Evolutionary conservation across 2,329 filamentous ascomycete species (phyloP), one percentile per base, ranked within the genome.

Genomic region (Incumbomyces lentus): DNA sequence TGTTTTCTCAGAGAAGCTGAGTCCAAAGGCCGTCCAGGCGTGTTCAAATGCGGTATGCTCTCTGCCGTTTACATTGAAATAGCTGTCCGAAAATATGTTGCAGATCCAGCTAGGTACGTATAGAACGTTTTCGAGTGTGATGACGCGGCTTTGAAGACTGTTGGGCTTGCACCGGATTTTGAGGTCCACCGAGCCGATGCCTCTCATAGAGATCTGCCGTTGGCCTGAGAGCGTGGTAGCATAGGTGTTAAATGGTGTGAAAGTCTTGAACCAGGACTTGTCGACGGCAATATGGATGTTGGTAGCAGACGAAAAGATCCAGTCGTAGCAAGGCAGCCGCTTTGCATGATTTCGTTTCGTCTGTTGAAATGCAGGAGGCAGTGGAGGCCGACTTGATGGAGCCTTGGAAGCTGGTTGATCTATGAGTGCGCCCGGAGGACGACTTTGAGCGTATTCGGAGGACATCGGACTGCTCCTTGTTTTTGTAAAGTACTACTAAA

Each of bases 271-370:
- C 8, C 52, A 48, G 32, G 56, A 53, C 31, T 52, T 52, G 44
- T 64, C 60, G 44, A 61, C 56, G 29, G 62, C 62, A 44, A 64
- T 58, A 49, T 64, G 61, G 40, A 54, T 52, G 49, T 62, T 62
- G 16, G 54, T 55, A 18, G 52, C 52, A 18, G 49, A 54, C 3
- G 54, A 55, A 38, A 58, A 55, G 35, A 59, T 58, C 56, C 55
- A 59, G 32, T 59, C 56, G 40, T 54, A 51, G 38, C 55, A 59
- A 30, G 46, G 51, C 2, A 36, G 14, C 16, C 22, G 34, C n/a
- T 30, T 26, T 13, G 6, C 17, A 6, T 32, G 11, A n/a, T 4
- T 5, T 16, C 10, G 30, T 16, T 44, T 44, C 17, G 30, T 32
- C 18, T 19, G 16, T 35, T 31, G 32, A n/a, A 29, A 17, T 19